These are phyloP conservation scores for Saksenaea oblongispora DNA, from an alignment of 371 early-diverging fungal species.

Conservation along the genomic window DNA sequence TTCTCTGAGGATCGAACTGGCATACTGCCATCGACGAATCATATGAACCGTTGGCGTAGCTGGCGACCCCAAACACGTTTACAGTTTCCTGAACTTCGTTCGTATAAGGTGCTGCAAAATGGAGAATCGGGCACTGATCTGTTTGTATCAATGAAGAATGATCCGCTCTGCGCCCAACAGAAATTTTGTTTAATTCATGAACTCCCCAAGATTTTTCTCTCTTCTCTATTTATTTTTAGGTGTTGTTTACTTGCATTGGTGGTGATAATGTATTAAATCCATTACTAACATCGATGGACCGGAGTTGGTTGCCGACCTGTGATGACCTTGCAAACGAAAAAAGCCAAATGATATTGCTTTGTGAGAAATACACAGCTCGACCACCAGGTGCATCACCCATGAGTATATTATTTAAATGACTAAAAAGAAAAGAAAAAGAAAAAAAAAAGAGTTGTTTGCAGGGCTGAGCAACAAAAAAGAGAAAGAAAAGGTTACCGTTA, in stretches of 20 bases:
- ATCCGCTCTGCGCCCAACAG: constrained; percentile 8
- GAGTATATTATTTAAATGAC: not conserved
- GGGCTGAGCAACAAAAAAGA: not conserved
- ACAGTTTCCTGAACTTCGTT: constrained; percentile 17
- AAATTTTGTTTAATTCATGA: not conserved
- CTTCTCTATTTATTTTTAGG: not conserved
- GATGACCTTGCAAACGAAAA: constrained; percentile 22
- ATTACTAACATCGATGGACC: constrained; percentile 16
- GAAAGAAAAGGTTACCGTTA: not conserved
- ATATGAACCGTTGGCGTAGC: constrained; percentile 15
- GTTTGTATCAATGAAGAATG: constrained; percentile 10
- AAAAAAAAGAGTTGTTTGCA: not conserved
- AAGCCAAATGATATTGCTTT: constrained; percentile 17
- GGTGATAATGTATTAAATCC: constrained; percentile 22
- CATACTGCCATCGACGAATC: constrained; percentile 17
- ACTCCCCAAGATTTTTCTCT: no score
- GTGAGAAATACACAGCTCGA: constrained; percentile 21
- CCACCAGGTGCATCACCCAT: not conserved
- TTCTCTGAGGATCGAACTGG: constrained; percentile 15
- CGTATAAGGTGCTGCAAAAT: constrained; percentile 19
- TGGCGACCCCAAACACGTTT: constrained; percentile 25
- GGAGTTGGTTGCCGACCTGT: constrained; percentile 20
- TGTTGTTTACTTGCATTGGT: constrained; percentile 19
- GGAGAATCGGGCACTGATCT: constrained; percentile 22
- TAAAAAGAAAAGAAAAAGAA: not conserved